phyloP scores from a whole-genome alignment of 257 asterid genomes.

The Gynochthodes officinalis region DNA sequence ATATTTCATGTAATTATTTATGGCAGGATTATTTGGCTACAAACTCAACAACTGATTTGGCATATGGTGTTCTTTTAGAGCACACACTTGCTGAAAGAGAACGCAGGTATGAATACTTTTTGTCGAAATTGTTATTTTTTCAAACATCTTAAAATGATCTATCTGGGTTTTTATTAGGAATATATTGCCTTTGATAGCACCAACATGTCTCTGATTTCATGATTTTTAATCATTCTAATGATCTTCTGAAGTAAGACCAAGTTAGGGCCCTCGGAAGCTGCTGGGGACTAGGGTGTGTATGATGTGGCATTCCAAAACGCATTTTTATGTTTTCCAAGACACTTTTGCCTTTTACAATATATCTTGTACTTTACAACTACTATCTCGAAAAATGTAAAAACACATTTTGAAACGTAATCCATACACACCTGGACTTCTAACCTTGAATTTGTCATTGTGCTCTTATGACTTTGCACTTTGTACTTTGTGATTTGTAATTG shows the following conservation, averaged over 20 bases:
- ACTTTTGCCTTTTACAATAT: too few relatives aligned
- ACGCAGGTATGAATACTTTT: constrained; percentile 60
- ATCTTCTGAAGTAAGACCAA: constrained; percentile 3
- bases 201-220: background rate
- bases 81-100: constrained; percentile 98
- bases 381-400: too few relatives aligned
- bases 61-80: constrained; percentile 90
- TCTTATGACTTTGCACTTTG: background rate
- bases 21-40: constrained; percentile 89
- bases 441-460: background rate
- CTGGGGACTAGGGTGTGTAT: too few relatives aligned
- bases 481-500: background rate
- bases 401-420: too few relatives aligned
- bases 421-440: too few relatives aligned
- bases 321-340: too few relatives aligned
- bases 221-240: background rate
- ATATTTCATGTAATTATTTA: constrained; percentile 25
- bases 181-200: background rate
- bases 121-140: background rate
- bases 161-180: background rate
- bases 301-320: too few relatives aligned
- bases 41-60: constrained; percentile 71
- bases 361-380: too few relatives aligned
- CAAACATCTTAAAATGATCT: background rate
- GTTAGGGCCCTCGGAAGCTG: background rate